Conservation (phyloP, 495 filamentous ascomycete species). For the Xylaria flabelliformis region DNA sequence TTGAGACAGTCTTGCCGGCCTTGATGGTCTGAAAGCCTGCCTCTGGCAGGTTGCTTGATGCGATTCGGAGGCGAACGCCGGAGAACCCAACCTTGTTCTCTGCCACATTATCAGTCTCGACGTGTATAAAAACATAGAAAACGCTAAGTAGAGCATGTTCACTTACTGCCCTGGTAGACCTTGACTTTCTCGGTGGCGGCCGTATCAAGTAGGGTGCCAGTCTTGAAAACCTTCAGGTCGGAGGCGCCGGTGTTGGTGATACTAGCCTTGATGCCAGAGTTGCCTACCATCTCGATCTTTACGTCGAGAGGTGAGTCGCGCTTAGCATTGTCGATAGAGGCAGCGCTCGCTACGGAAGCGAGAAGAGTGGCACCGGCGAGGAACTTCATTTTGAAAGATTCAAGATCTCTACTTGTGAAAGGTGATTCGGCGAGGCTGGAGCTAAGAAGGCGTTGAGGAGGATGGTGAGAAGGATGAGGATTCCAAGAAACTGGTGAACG, state of each 20-base stretch:
- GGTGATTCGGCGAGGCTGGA: not conserved
- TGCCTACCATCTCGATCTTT: constrained; percentile 57
- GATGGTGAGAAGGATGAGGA: not conserved
- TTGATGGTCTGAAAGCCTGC: constrained; percentile 61
- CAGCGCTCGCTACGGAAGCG: constrained; percentile 51
- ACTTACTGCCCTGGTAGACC: constrained; percentile 59
- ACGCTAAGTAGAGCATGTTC: not conserved
- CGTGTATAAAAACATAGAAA: not conserved
- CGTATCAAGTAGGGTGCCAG: constrained; percentile 66
- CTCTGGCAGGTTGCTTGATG: constrained; percentile 49
- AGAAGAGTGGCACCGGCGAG: constrained; percentile 45
- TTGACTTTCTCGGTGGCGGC: constrained; percentile 65
- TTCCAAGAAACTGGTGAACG: not conserved
- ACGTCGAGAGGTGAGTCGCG: constrained; percentile 55
- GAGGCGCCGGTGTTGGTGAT: constrained; percentile 63
- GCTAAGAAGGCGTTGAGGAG: not conserved
- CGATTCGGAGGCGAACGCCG: constrained; percentile 60
- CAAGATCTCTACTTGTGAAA: not conserved
- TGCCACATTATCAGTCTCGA: constrained; percentile 28
- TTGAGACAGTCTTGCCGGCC: constrained; percentile 59
- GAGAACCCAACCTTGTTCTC: constrained; percentile 60
- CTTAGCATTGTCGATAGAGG: constrained; percentile 52
- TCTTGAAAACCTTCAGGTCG: constrained; percentile 63
- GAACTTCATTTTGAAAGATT: constrained; percentile 44
- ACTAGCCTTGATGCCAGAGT: constrained; percentile 63